Evolutionary conservation across 2,329 filamentous ascomycete genomes (phyloP).

Genomic region (Coniochaeta sp.): DNA sequence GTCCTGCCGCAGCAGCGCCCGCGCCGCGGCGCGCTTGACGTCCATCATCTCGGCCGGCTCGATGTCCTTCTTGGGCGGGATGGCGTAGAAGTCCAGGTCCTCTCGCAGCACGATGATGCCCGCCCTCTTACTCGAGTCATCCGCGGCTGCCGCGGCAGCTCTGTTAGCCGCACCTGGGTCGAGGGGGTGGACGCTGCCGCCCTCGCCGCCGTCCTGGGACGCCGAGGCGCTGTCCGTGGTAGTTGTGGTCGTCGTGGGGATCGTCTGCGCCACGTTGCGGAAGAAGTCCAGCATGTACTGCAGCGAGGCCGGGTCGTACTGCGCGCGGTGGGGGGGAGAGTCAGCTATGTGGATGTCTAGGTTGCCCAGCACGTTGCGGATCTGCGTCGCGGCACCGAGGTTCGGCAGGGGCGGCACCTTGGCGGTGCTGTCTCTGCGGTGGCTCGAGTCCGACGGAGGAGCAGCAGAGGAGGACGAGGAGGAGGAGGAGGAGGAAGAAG

Average conservation of each 20-base stretch:
- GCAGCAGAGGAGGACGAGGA: conserved; percentile 12
- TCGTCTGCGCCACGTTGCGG: conserved; percentile 91
- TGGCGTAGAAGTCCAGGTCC: conserved; percentile 95
- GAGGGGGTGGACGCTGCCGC: conserved; percentile 51
- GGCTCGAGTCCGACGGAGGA: neutral
- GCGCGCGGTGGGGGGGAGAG: conserved; percentile 23
- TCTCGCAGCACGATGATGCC: conserved; percentile 96
- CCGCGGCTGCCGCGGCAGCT: conserved; percentile 16
- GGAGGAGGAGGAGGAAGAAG: conserved; percentile 9
- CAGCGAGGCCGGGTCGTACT: conserved; percentile 95
- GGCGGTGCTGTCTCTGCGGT: neutral
- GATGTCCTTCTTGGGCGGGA: conserved; percentile 80
- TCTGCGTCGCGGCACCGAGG: conserved; percentile 4
- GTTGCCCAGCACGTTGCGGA: conserved; percentile 27
- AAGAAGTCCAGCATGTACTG: conserved; percentile 99
- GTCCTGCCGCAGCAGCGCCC: conserved; percentile 77
- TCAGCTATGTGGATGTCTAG: conserved; percentile 35
- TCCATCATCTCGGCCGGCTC: conserved; percentile 87
- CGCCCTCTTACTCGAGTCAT: conserved; percentile 81
- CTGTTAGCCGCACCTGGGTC: conserved; percentile 46
- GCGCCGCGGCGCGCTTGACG: conserved; percentile 86
- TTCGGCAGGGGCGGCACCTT: neutral
- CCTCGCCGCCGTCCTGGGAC: conserved; percentile 42
- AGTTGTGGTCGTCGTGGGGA: conserved; percentile 69
- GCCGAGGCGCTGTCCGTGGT: conserved; percentile 42